Evolutionary conservation across 208 protist genomes (phyloP).

Genomic region (Trypanosoma vivax): DNA sequence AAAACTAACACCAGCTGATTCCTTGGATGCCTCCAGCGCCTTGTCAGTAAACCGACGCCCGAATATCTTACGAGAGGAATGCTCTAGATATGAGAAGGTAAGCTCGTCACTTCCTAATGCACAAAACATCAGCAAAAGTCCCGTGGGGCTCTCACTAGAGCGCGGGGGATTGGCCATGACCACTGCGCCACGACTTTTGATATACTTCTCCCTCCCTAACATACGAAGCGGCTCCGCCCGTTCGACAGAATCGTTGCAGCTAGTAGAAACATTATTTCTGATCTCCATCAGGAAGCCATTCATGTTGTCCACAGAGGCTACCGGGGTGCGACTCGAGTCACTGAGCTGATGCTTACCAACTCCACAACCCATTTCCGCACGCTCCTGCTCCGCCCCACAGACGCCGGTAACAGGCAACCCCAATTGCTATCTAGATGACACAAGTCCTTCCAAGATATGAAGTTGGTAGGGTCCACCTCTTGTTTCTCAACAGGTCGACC

Average conservation of each 20-base stretch:
- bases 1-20: conserved; percentile 35
- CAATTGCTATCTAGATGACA: too few species aligned
- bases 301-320: neutral
- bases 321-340: neutral
- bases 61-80: conserved; percentile 40
- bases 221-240: conserved; percentile 5
- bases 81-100: conserved; percentile 63
- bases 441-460: too few species aligned
- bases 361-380: too few species aligned
- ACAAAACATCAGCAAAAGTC: conserved; percentile 69
- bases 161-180: conserved; percentile 44
- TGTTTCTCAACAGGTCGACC: too few species aligned
- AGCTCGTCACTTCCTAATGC: conserved; percentile 34
- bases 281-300: neutral
- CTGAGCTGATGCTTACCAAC: too few species aligned
- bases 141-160: conserved; percentile 3
- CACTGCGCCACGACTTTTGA: conserved; percentile 70
- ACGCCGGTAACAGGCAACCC: too few species aligned
- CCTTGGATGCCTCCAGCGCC: conserved; percentile 52
- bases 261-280: neutral
- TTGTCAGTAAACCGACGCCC: conserved; percentile 54
- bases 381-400: too few species aligned
- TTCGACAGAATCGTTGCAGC: neutral
- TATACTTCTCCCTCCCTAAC: conserved; percentile 79
- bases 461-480: too few species aligned